phyloP scores from a whole-genome alignment of 2,329 filamentous ascomycete species.

The Capronia americana region DNA sequence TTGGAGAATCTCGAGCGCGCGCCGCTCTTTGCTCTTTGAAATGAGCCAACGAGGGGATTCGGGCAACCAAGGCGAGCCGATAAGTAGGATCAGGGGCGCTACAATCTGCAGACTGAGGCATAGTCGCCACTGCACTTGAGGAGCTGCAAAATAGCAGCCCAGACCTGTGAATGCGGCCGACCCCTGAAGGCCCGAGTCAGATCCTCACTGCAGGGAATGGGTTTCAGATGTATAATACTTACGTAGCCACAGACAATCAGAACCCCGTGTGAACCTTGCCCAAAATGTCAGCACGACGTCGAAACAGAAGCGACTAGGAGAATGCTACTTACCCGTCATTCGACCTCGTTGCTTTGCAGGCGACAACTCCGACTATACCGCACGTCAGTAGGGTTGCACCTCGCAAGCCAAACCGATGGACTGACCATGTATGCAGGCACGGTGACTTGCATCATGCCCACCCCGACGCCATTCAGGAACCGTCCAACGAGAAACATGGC shows the following conservation, averaged over 20 bases:
- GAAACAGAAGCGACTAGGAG: constrained; percentile 4
- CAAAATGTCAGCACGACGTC: constrained; percentile 11
- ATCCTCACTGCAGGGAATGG: neutral
- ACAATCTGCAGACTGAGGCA: constrained; percentile 46
- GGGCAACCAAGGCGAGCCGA: constrained; percentile 46
- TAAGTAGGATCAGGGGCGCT: constrained; percentile 49
- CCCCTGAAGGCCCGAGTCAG: constrained; percentile 12
- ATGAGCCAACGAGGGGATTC: constrained; percentile 54
- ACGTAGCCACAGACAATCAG: constrained; percentile 26
- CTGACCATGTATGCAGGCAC: constrained; percentile 39
- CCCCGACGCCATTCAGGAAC: constrained; percentile 48
- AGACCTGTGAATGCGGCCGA: constrained; percentile 24
- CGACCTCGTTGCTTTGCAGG: constrained; percentile 28
- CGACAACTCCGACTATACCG: constrained; percentile 21
- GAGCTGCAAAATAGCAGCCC: constrained; percentile 23
- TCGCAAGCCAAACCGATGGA: constrained; percentile 8
- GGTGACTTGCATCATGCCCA: constrained; percentile 45
- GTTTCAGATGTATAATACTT: constrained; percentile 14
- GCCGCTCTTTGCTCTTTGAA: constrained; percentile 48
- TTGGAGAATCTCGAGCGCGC: constrained; percentile 49
- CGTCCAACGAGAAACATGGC: constrained; percentile 51
- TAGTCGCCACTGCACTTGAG: constrained; percentile 25
- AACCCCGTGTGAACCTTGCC: constrained; percentile 20
- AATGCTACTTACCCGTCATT: constrained; percentile 22
- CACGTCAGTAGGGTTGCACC: constrained; percentile 14